phyloP scores from a whole-genome alignment of 306 rosid species.

The apple (Malus domestica) region DNA sequence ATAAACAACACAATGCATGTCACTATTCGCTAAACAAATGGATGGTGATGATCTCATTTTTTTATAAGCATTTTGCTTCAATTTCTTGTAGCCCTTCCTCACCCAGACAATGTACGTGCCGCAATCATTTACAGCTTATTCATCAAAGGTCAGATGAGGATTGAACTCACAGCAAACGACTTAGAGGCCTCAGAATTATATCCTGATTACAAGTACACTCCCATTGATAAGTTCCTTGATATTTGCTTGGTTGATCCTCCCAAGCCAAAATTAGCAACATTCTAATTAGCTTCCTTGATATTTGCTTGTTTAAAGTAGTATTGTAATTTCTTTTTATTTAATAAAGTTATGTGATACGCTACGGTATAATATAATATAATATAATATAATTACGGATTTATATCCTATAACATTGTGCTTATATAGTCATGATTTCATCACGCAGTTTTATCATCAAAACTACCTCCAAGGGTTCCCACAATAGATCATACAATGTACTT shows the following conservation, averaged over 20 bases:
- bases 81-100: slow-evolving; percentile 8
- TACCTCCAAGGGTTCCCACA: slow-evolving; percentile 51
- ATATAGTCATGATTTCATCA: background rate
- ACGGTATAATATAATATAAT: too few relatives aligned
- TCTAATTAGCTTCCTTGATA: background rate
- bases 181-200: slow-evolving; percentile 36
- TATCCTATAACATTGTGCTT: too few relatives aligned
- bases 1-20: too few relatives aligned
- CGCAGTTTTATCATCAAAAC: background rate
- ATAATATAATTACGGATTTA: too few relatives aligned
- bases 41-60: too few relatives aligned
- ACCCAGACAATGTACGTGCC: slow-evolving; percentile 17
- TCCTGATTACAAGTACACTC: slow-evolving; percentile 30
- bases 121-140: slow-evolving; percentile 33
- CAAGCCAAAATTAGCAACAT: slow-evolving; percentile 14
- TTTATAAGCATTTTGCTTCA: too few relatives aligned
- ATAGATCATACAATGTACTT: slow-evolving; percentile 35
- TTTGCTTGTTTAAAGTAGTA: too few relatives aligned
- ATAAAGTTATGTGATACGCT: too few relatives aligned
- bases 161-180: slow-evolving; percentile 18
- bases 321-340: too few relatives aligned
- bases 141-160: slow-evolving; percentile 25
- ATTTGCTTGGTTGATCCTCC: slow-evolving; percentile 28
- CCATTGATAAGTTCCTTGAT: slow-evolving; percentile 26
- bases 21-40: too few relatives aligned